Percentiles rank a stretch among this genome's conserved stretches.
These are phyloP conservation scores for Leishmania tarentolae DNA, from an alignment of 208 protist genomes.

Conservation along the genomic window DNA sequence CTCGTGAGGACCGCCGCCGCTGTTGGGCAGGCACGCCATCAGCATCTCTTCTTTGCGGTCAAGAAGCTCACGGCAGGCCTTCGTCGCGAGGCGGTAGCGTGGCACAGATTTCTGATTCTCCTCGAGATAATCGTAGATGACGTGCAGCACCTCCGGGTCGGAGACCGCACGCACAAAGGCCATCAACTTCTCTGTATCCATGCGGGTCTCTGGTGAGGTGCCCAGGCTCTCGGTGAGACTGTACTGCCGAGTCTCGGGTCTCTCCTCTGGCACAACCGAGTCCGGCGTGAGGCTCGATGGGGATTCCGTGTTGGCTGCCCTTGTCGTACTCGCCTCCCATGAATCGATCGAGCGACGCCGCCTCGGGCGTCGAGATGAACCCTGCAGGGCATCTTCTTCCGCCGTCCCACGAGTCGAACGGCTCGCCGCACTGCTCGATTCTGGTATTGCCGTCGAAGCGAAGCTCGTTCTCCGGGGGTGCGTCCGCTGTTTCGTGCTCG, in stretches of 20 bases:
- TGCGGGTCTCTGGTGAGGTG: slow-evolving; percentile 1
- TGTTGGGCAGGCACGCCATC: neutral
- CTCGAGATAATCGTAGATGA: slow-evolving; percentile 45
- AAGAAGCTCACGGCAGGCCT: slow-evolving; percentile 36
- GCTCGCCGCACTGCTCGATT: neutral
- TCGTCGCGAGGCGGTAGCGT: slow-evolving; percentile 11
- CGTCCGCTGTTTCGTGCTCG: neutral
- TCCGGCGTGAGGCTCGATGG: neutral
- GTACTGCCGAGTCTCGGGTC: slow-evolving; percentile 8
- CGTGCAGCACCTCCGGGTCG: slow-evolving; percentile 48
- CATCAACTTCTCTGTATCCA: slow-evolving; percentile 28
- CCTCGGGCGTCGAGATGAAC: neutral
- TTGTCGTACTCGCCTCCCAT: neutral
- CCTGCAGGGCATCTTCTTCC: neutral
- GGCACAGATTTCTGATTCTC: slow-evolving; percentile 18
- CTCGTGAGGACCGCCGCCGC: neutral
- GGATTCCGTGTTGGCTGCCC: neutral
- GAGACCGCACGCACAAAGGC: slow-evolving; percentile 40
- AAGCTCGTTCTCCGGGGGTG: neutral
- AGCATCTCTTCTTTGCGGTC: slow-evolving; percentile 33
- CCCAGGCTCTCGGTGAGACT: neutral
- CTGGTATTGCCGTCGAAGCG: neutral
- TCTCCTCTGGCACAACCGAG: neutral
- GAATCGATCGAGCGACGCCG: neutral
- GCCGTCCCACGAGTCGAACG: neutral